A percentile compares a stretch with the other conserved stretches of the same genome.
Conservation (phyloP, 495 filamentous ascomycete genomes). For the Talaromyces nanjingensis region DNA sequence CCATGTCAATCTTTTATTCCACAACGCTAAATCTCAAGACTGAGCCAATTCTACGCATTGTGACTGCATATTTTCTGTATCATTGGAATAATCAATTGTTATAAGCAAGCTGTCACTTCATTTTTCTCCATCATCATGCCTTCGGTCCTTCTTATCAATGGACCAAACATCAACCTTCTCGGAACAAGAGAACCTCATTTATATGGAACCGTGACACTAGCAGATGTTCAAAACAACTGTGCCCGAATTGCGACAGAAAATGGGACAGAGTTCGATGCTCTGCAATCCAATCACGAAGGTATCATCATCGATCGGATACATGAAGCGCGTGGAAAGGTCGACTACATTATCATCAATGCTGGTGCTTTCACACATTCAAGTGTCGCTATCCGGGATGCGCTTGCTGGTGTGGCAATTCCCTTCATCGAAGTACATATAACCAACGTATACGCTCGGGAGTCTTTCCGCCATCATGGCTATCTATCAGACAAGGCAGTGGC, state of each 20-base stretch:
- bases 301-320: conserved; percentile 57
- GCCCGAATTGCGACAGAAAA: conserved; percentile 34
- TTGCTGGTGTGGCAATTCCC: conserved; percentile 55
- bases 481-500: conserved; percentile 64
- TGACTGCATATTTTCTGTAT: not conserved
- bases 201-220: conserved; percentile 59
- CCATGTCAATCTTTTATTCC: not conserved
- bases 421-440: conserved; percentile 67
- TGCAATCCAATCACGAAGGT: conserved; percentile 66
- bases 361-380: conserved; percentile 63
- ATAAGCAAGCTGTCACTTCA: not conserved
- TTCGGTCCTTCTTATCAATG: conserved; percentile 67
- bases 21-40: not conserved
- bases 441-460: conserved; percentile 61
- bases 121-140: not conserved
- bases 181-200: conserved; percentile 65
- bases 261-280: conserved; percentile 32
- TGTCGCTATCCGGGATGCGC: conserved; percentile 60
- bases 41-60: not conserved
- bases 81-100: not conserved
- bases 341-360: conserved; percentile 63
- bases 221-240: conserved; percentile 44
- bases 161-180: conserved; percentile 75
- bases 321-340: conserved; percentile 39
- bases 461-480: conserved; percentile 57